phyloP scores from a whole-genome alignment of 352 stramenopile genomes.

The Globisporangium perplexum region DNA sequence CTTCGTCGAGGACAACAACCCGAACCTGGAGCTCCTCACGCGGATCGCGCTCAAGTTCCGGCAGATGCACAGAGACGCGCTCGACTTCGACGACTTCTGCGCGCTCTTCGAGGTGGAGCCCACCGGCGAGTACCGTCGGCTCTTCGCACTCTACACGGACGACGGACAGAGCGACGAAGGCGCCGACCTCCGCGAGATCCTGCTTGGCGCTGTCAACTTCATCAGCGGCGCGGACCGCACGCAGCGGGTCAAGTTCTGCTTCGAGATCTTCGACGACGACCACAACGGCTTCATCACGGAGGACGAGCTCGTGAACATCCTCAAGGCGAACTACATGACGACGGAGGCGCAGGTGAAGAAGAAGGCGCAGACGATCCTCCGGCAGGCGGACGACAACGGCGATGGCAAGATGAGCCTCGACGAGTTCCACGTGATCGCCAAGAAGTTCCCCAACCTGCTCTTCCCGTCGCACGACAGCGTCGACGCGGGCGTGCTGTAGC shows the following conservation, averaged over 20 bases:
- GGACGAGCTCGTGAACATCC: slow-evolving; percentile 88
- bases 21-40: slow-evolving; percentile 54
- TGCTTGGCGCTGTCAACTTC: slow-evolving; percentile 91
- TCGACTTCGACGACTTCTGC: slow-evolving; percentile 81
- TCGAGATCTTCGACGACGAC: slow-evolving; percentile 94
- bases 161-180: slow-evolving; percentile 59
- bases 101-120: slow-evolving; percentile 83
- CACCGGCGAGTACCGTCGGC: slow-evolving; percentile 81
- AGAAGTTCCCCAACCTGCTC: slow-evolving; percentile 90
- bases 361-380: slow-evolving; percentile 83
- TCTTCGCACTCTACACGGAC: slow-evolving; percentile 83
- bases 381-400: slow-evolving; percentile 77
- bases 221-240: slow-evolving; percentile 56
- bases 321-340: slow-evolving; percentile 89
- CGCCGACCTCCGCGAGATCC: slow-evolving; percentile 86
- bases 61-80: slow-evolving; percentile 40
- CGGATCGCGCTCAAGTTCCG: slow-evolving; percentile 55
- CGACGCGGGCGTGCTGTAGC: slow-evolving; percentile 2
- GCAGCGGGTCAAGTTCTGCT: slow-evolving; percentile 90
- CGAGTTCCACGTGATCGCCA: slow-evolving; percentile 82
- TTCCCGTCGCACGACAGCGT: slow-evolving; percentile 58
- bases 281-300: slow-evolving; percentile 87
- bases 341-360: slow-evolving; percentile 69
- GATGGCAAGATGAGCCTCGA: slow-evolving; percentile 73
- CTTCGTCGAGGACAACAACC: slow-evolving; percentile 64